A percentile compares a stretch with the other conserved stretches of the same genome.
phyloP scores from a whole-genome alignment of 352 stramenopile genomes.

The Pythium pyrilobum region DNA sequence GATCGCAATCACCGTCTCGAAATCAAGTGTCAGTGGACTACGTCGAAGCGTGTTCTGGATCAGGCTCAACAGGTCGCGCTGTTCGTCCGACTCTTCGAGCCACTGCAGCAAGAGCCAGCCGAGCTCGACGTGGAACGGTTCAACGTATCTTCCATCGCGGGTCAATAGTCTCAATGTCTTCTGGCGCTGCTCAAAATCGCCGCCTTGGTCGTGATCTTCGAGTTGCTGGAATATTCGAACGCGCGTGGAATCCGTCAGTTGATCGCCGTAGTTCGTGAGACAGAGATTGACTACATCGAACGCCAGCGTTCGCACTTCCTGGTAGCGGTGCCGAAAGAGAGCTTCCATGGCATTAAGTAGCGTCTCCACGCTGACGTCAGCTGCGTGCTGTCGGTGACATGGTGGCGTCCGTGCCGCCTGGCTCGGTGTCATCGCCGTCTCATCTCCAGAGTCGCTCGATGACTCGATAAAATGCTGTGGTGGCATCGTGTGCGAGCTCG shows the following conservation, averaged over 20 bases:
- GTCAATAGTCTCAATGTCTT: constrained; percentile 60
- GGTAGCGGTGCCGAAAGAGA: constrained; percentile 67
- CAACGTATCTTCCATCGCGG: constrained; percentile 53
- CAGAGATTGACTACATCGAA: constrained; percentile 75
- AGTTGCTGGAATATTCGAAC: constrained; percentile 54
- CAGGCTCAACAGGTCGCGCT: constrained; percentile 61
- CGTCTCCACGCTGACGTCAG: constrained; percentile 32
- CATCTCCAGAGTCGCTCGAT: constrained; percentile 9
- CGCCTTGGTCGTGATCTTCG: constrained; percentile 30
- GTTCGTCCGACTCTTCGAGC: constrained; percentile 76
- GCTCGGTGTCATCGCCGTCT: background rate
- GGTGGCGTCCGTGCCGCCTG: background rate
- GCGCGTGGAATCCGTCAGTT: constrained; percentile 36
- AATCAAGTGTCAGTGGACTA: constrained; percentile 46
- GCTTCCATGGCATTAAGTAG: constrained; percentile 64
- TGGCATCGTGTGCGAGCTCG: no score
- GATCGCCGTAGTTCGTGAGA: constrained; percentile 48
- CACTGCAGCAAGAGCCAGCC: constrained; percentile 72
- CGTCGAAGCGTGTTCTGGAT: constrained; percentile 72
- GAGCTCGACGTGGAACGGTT: constrained; percentile 65
- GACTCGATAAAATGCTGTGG: constrained; percentile 6
- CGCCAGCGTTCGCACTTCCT: constrained; percentile 55
- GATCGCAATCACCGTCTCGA: constrained; percentile 66
- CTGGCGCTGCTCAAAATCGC: constrained; percentile 61
- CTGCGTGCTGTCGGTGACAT: background rate